Conservation (phyloP, 441 rosid genomes). For the Erodium texanum region DNA sequence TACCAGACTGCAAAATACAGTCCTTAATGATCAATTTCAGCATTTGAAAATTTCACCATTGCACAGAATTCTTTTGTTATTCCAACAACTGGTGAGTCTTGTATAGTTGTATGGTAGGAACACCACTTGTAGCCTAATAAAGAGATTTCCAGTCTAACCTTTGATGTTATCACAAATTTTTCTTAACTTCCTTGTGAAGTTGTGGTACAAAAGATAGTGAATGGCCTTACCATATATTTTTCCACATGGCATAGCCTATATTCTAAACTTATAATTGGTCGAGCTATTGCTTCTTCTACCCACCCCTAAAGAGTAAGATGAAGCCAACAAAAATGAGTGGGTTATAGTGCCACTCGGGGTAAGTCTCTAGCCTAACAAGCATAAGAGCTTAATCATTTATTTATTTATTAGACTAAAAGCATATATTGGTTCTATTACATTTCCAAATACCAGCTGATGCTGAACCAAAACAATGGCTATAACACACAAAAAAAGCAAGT, state of each 20-base stretch:
- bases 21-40: neutral
- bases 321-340: neutral
- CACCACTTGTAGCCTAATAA: neutral
- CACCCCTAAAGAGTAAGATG: neutral
- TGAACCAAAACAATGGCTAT: neutral
- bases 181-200: neutral
- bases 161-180: neutral
- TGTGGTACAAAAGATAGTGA: neutral
- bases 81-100: neutral
- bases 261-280: neutral
- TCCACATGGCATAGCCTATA: neutral
- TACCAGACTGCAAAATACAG: slow-evolving; percentile 1
- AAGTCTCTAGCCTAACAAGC: neutral
- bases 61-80: neutral
- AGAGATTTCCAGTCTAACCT: neutral
- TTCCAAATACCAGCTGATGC: neutral
- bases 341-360: neutral
- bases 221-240: neutral
- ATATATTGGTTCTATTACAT: neutral
- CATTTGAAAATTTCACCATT: neutral
- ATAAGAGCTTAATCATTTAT: neutral
- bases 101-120: neutral
- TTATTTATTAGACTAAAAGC: neutral
- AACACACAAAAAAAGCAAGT: neutral
- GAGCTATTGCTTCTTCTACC: neutral